phyloP scores from a whole-genome alignment of 2,329 filamentous ascomycete genomes.

The Cercospora citrullina region DNA sequence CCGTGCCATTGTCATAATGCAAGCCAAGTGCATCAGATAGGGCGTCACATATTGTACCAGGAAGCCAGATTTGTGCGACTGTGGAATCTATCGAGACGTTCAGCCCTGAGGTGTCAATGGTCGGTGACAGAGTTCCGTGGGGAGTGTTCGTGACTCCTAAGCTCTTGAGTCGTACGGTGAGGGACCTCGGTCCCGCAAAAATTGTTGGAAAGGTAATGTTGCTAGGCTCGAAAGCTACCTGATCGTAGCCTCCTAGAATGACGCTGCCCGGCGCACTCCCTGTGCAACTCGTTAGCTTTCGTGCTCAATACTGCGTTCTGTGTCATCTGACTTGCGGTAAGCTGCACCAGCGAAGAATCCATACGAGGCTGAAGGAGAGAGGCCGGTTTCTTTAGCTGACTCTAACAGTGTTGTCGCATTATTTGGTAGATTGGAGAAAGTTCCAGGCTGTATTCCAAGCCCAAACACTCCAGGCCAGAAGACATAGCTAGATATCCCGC shows the following conservation, averaged over 20 bases:
- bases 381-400: not conserved
- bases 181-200: constrained; percentile 1
- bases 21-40: constrained; percentile 45
- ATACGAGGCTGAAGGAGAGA: constrained; percentile 12
- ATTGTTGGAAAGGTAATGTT: constrained; percentile 33
- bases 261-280: constrained; percentile 10
- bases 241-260: constrained; percentile 46
- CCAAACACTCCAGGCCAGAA: constrained; percentile 42
- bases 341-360: constrained; percentile 17
- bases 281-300: not conserved
- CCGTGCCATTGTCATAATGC: constrained; percentile 40
- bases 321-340: constrained; percentile 3
- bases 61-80: constrained; percentile 45
- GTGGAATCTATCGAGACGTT: constrained; percentile 41
- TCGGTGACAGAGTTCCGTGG: constrained; percentile 1
- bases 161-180: constrained; percentile 4
- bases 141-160: constrained; percentile 3
- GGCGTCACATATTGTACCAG: constrained; percentile 39
- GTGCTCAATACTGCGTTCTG: not conserved
- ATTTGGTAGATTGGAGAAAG: constrained; percentile 21
- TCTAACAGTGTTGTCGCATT: not conserved
- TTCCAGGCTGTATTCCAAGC: constrained; percentile 25
- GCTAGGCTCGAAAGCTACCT: constrained; percentile 37
- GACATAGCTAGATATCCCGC: constrained; percentile 24
- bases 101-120: not conserved